Base-by-base conservation (phyloP, 2,329 filamentous ascomycete species). In the Diaporthe capsici region DNA sequence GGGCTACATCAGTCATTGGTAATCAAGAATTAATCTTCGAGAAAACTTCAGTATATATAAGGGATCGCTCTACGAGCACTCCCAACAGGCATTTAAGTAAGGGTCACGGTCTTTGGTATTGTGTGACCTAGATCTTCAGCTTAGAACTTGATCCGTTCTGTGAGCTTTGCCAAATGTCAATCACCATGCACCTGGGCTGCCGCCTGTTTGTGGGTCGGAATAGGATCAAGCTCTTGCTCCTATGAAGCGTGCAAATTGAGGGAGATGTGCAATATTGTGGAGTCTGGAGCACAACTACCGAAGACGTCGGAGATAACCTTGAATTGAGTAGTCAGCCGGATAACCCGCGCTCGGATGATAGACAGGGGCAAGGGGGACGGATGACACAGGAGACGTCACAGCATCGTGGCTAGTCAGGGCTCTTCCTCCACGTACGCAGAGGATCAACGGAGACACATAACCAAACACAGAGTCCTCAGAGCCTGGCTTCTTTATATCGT, bases 331-430 rank as follows among this genome's bases (percentile, higher is more conserved):
- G 65, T 68, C 28, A 25, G 47, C 65, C 65, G 65, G 44, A 39
- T 20, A 39, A 22, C n/a, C 65, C 49, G 65, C 49, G 65, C 65
- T 55, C 47, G 49, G 65, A 25, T 12, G n/a, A 42, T 25, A 13
- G n/a, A 34, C 49, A 70, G 65, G 65, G 65, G 47, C 65, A 28
- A 63, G 57, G 34, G 25, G 53, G 39, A n/a, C 8, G 42, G 49
- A 22, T 61, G 57, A 63, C 34, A 61, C 25, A 51, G 22, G 39
- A 61, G 70, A 61, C 71, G 71, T 51, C 57, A 63, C 71, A 63
- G 71, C 39, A 72, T 51, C 57, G 25, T 31, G 31, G 22, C 71
- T 49, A 31, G 34, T 53, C 47, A 51, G 49, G 47, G 44, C 47
- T 28, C 57, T 42, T 70, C 65, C 6, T 68, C 49, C 37, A 28